These are phyloP conservation scores for Cladosporium sp. DNA, from an alignment of 2,329 filamentous ascomycete species.

Conservation along the genomic window DNA sequence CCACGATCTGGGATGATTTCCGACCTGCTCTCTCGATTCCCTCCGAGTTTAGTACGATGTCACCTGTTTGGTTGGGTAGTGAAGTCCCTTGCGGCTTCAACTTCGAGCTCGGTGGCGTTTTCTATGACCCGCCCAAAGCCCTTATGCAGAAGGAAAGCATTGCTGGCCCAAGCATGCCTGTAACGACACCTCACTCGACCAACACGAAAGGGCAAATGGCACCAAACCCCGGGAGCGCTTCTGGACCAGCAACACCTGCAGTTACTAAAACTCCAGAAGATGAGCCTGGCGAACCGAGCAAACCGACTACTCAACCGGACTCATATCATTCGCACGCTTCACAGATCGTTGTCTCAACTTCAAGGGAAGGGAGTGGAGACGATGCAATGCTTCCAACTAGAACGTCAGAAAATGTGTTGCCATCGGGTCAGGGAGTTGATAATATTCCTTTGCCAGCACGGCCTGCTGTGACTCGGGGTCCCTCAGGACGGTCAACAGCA, in stretches of 20 bases:
- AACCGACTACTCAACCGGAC: too few relatives aligned
- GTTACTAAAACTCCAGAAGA: not conserved
- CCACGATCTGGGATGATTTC: slow-evolving; percentile 25
- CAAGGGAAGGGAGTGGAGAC: not conserved
- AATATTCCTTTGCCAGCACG: not conserved
- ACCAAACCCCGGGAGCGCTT: not conserved
- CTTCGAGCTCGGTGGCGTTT: slow-evolving; percentile 14
- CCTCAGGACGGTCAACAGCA: not conserved
- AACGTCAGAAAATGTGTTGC: too few relatives aligned
- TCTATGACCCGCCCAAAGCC: slow-evolving; percentile 22
- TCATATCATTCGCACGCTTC: not conserved
- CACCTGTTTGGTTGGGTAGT: not conserved
- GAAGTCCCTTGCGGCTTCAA: slow-evolving; percentile 8
- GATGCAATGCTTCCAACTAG: not conserved
- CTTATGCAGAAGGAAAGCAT: slow-evolving; percentile 7
- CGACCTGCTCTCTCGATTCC: slow-evolving; percentile 19
- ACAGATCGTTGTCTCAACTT: not conserved
- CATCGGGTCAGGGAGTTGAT: too few relatives aligned
- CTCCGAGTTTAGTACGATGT: slow-evolving; percentile 17
- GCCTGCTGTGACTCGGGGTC: not conserved
- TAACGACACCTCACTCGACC: too few relatives aligned
- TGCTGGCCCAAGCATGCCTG: too few relatives aligned
- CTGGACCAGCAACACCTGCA: not conserved
- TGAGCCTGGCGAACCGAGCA: not conserved
- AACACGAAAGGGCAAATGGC: not conserved